A percentile compares a stretch with the other conserved stretches of the same genome.
phyloP scores from a whole-genome alignment of 169 alveolate genomes.

The Plasmodium gallinaceum region DNA sequence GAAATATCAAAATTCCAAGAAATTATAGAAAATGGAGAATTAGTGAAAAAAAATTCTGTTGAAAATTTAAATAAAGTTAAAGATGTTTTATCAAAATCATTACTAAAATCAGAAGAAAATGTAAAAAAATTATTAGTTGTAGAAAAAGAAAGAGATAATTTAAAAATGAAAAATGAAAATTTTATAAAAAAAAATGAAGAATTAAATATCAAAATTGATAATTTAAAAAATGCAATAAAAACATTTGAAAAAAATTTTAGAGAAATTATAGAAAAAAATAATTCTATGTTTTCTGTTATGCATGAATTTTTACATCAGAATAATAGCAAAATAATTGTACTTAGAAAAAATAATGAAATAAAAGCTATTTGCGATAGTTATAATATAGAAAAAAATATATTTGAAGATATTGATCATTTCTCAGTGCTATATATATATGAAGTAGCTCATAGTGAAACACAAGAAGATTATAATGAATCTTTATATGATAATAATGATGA shows the following conservation, averaged over 20 bases:
- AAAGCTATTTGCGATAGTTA: slow-evolving; percentile 7
- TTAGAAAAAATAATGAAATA: slow-evolving; percentile 19
- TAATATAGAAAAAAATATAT: slow-evolving; percentile 1
- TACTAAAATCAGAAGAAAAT: slow-evolving; percentile 29
- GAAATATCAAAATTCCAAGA: slow-evolving; percentile 1
- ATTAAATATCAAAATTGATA: neutral
- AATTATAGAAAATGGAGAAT: neutral
- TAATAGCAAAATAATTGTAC: slow-evolving; percentile 29
- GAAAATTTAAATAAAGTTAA: slow-evolving; percentile 36
- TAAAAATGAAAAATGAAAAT: slow-evolving; percentile 19
- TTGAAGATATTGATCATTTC: slow-evolving; percentile 10
- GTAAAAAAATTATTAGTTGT: neutral
- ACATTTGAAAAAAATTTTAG: slow-evolving; percentile 24
- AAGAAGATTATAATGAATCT: neutral
- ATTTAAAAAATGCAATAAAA: slow-evolving; percentile 25
- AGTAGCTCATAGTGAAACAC: neutral
- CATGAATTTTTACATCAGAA: slow-evolving; percentile 54
- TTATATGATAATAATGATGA: neutral
- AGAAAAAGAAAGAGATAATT: slow-evolving; percentile 26
- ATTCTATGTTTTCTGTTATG: slow-evolving; percentile 43
- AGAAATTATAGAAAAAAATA: slow-evolving; percentile 29
- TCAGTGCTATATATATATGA: slow-evolving; percentile 50
- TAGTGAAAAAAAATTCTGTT: slow-evolving; percentile 9
- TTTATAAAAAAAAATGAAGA: neutral
- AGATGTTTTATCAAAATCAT: slow-evolving; percentile 35